Base-by-base conservation (phyloP, 2,329 filamentous ascomycete genomes). In the Lasiodiplodia gonubiensis region DNA sequence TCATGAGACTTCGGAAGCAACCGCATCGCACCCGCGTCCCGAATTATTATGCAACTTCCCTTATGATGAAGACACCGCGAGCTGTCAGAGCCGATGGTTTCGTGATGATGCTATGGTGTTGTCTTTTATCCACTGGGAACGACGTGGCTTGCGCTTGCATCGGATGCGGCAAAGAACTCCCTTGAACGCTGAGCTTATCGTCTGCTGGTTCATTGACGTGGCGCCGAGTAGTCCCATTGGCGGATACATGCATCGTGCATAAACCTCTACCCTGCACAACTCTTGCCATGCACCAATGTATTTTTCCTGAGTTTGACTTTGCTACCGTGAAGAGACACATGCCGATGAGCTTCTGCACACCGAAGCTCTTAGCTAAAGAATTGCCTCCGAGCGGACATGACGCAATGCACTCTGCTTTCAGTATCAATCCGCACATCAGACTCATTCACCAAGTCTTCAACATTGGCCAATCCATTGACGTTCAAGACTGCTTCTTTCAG, bases 1-100 rank as follows among this genome's bases (percentile, higher is more conserved):
- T 63, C 59, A 52, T 63, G 59, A 63, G 59, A 63, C 46, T 37
- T 51, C 12, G 46, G 59, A 23, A 52, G 37, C 27, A 35, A 4
- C n/a, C 14, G 30, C 46, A 37, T 37, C 14, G 30, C 46, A 37
- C 23, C 46, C 46, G 42, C 3, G 49, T 25, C 59, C 46, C 35
- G 39, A 10, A 6, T 8, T 33, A 11, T 11, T 52, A 25, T 37
- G 53, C 18, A 18, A 37, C 7, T 30, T 16, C 27, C 16, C 23
- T 42, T 18, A 16, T 42, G 39, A 16, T 18, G 16, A 18, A 42
- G 39, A 18, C 39, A 46, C 6, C 42, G n/a, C 42, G 21, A 10
- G 42, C 42, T n/a, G 42, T 21, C 14, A 42, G 18, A n/a, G 39
- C 21, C 18, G 33, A 35, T 12, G 27, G 5, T 21, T 37, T 35